These are phyloP conservation scores for Aspergillus texensis DNA, from an alignment of 2,329 filamentous ascomycete genomes.

Conservation along the genomic window DNA sequence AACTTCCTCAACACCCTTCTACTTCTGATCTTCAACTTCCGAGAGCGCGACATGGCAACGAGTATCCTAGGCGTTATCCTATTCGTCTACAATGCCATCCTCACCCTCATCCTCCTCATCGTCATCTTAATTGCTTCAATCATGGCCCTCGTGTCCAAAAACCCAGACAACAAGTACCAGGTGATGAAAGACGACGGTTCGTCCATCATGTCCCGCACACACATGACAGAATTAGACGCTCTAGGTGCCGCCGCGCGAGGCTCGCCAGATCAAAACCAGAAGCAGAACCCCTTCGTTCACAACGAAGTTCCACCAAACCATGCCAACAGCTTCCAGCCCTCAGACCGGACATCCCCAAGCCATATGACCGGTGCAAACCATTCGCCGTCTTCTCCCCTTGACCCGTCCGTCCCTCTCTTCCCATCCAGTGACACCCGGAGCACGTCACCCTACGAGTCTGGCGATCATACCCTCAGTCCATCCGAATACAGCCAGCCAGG, in stretches of 20 bases:
- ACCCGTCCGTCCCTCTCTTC: constrained; percentile 2
- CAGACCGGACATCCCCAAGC: not conserved
- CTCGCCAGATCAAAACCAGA: constrained; percentile 35
- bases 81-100: constrained; percentile 83
- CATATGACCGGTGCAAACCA: not conserved
- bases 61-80: constrained; percentile 87
- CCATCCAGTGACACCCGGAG: not conserved
- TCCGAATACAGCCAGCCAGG: not conserved
- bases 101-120: constrained; percentile 77
- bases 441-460: not conserved
- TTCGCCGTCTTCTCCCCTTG: not conserved
- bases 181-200: constrained; percentile 95
- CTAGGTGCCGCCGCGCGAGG: constrained; percentile 85
- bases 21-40: constrained; percentile 85
- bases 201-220: constrained; percentile 82
- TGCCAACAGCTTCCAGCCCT: not conserved
- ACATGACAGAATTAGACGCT: constrained; percentile 81
- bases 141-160: constrained; percentile 84
- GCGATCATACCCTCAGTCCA: not conserved
- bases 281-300: constrained; percentile 63
- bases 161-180: constrained; percentile 90
- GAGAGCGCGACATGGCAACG: constrained; percentile 77
- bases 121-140: constrained; percentile 75
- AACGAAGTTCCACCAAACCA: constrained; percentile 13
- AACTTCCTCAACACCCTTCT: constrained; percentile 91